Evolutionary conservation across 2,329 filamentous ascomycete genomes (phyloP).

Genomic region (Aspergillus aculeatus): DNA sequence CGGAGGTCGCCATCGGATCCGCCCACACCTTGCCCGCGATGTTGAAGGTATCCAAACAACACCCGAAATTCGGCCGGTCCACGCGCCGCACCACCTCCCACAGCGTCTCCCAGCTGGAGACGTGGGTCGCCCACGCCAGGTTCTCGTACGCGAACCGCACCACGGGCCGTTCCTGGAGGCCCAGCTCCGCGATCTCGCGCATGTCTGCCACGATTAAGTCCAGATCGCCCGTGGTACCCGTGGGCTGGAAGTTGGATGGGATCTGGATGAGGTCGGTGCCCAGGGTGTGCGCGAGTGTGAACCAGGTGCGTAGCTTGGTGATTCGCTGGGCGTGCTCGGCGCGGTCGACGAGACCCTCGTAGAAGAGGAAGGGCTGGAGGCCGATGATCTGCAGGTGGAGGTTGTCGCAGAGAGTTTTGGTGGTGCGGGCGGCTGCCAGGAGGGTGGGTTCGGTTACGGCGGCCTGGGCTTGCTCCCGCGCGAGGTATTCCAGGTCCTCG

Average conservation of each 20-base stretch:
- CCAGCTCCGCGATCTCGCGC: conserved; percentile 64
- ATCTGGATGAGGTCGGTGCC: conserved; percentile 70
- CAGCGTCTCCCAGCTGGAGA: conserved; percentile 67
- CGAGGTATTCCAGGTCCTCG: conserved; percentile 70
- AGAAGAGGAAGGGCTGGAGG: conserved; percentile 74
- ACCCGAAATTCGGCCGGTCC: conserved; percentile 67
- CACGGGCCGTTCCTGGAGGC: conserved; percentile 52
- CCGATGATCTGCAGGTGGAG: conserved; percentile 41
- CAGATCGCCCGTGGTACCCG: conserved; percentile 48
- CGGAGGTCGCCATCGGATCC: conserved; percentile 53
- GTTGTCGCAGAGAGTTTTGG: conserved; percentile 49
- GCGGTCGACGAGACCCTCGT: conserved; percentile 68
- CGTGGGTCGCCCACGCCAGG: conserved; percentile 67
- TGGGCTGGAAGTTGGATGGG: conserved; percentile 64
- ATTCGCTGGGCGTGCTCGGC: conserved; percentile 54
- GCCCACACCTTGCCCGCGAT: conserved; percentile 69
- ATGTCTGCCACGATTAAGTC: conserved; percentile 62
- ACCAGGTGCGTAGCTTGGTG: conserved; percentile 65
- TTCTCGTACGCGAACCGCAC: conserved; percentile 72
- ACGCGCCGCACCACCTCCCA: conserved; percentile 68
- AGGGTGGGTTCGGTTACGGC: conserved; percentile 42
- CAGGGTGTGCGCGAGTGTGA: conserved; percentile 62
- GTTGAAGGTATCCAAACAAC: conserved; percentile 76
- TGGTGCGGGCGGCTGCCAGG: conserved; percentile 57
- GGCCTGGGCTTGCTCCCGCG: conserved; percentile 46